Conservation (phyloP, 148 eudicot genomes). For the Silene latifolia region DNA sequence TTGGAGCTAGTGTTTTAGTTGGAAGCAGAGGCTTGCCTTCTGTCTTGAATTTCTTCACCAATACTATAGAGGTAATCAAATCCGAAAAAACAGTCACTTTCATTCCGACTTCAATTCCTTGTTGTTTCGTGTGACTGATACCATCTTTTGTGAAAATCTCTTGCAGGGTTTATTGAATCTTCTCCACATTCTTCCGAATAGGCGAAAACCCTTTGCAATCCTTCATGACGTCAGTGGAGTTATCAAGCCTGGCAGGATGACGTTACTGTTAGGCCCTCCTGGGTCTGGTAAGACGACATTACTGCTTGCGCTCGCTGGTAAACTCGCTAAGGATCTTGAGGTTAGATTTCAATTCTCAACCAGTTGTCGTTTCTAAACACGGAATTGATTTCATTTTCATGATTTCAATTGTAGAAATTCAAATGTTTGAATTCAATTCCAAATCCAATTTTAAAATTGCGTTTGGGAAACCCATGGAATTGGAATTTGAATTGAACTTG, state of each 20-base stretch:
- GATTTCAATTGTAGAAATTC: too few species aligned
- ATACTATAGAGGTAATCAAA: slow-evolving; percentile 54
- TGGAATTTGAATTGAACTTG: too few species aligned
- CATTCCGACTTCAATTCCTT: neutral
- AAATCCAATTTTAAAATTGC: too few species aligned
- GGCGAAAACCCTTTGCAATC: slow-evolving; percentile 59
- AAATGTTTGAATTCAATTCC: too few species aligned
- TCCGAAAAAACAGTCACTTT: neutral
- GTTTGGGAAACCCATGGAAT: too few species aligned
- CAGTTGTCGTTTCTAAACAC: neutral
- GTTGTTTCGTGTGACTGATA: neutral
- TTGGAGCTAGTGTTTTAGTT: slow-evolving; percentile 66
- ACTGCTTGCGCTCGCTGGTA: slow-evolving; percentile 79
- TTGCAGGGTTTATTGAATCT: slow-evolving; percentile 53
- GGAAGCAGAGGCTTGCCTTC: slow-evolving; percentile 86
- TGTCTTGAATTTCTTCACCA: slow-evolving; percentile 58
- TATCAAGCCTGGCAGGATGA: slow-evolving; percentile 93
- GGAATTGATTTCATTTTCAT: too few species aligned
- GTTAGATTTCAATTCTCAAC: slow-evolving; percentile 19
- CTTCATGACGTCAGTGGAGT: slow-evolving; percentile 78
- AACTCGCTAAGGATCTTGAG: slow-evolving; percentile 57
- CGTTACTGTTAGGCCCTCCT: slow-evolving; percentile 84
- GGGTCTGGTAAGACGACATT: slow-evolving; percentile 84
- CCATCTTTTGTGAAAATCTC: neutral
- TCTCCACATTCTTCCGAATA: slow-evolving; percentile 65